Base-by-base conservation (phyloP, 352 stramenopile genomes). In the Pythium utonaiense region DNA sequence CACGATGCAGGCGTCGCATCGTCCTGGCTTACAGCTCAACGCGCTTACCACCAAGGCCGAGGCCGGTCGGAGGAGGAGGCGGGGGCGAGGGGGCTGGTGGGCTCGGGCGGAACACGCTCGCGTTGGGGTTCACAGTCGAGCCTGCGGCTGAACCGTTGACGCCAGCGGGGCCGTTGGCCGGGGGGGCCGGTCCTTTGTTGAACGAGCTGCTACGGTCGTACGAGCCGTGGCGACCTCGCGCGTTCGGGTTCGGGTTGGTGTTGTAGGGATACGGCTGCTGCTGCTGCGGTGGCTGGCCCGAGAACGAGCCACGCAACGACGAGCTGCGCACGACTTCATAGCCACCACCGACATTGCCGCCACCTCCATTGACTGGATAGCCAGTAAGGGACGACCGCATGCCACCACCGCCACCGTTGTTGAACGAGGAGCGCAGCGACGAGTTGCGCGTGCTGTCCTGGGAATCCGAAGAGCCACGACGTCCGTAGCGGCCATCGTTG, bases 391-490 rank as follows among this genome's bases (percentile, higher is more conserved):
- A 70, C 34, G 56, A 53, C 33, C 62, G 62, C 33, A 62, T 65
- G 57, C 57, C 63, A 14, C 50, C 56, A 42, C 62, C 56, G 33
- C 50, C 56, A 33, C 28, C 28, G 28, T 33, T 33, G 47, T 64
- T 66, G 47, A 66, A 63, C 52, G 57, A 63, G 31, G 53, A 17
- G 16, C 64, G 64, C 57, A 66, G 34, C 27, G 57, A 45, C 33
- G 40, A 50, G 30, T 57, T 56, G 14, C 49, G 36, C 53, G 64
- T 55, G 36, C 53, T 40, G 30, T 67, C 65, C 41, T 72, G 56
- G 22, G 67, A 82, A 57, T 91, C 81, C 60, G 84, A 82, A 21
- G 81, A 91, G 1, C 77, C 74, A 24, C 81, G 81, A 50, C 81
- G 81, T 55, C 69, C 52, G 64, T 66, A 76, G 13, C 80, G 75